Evolutionary conservation across 805 yeast genomes (phyloP), one percentile per base, ranked within the genome.

Genomic region (Yarrowia sp.): DNA sequence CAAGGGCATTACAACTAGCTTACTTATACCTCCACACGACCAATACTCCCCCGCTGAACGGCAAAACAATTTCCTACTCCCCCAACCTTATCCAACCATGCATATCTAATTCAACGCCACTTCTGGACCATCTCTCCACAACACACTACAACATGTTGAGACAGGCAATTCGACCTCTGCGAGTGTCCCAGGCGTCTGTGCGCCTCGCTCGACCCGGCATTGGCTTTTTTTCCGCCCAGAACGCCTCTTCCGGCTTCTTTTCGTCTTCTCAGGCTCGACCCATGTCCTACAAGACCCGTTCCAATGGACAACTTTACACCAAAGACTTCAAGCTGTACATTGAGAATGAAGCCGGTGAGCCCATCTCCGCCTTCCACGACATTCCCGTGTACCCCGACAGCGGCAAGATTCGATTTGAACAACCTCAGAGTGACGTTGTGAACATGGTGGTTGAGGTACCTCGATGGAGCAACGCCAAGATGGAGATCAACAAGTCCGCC

Each of bases 371-470:
- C 65, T 88, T 90, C 87, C 97, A 90, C 73, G 90, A 86, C 72
- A 83, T 86, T 65, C 90, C 90, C 69, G 81, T 90, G 76, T 87
- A 85, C 71, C 92, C 96, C 76, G 87, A 85, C 71, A 92, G 93
- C 69, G 89, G 88, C 76, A 87, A 87, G 77, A 83, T 87, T 4
- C 43, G 22, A 10, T 61, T 39, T 47, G 57, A 61, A 15, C 39
- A 36, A n/a, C 55, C 55, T 31, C 17, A 28, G 13, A 18, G 44
- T 71, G 82, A 92, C 66, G 31, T 65, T 15, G 69, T 86, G 70
- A 88, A 87, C 80, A 86, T 89, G 87, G 81, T 92, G 72, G 96
- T 92, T 68, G 98, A 92, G 79, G 90, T 92, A 67, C 97, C 98
- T 74, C 86, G 97, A 78, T 89, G 93, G 92, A 77, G 88, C 50